Conservation (phyloP, 1,284 basidiomycete species). For the Prillingera fragicola region DNA sequence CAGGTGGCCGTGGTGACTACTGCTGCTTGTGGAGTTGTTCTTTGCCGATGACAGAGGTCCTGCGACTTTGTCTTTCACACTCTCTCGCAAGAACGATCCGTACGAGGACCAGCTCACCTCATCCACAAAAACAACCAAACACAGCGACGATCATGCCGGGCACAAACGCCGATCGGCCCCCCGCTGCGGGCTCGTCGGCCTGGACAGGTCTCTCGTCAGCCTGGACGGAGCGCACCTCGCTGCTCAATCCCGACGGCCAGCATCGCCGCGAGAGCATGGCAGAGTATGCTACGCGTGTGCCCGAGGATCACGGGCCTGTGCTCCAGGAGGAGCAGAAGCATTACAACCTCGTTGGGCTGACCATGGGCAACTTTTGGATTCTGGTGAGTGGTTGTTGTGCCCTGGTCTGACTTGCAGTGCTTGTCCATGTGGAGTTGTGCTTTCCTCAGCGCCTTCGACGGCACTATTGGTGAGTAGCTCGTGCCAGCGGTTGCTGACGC, state of each 20-base stretch:
- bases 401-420: conserved; percentile 16
- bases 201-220: no score
- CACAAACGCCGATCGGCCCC: no score
- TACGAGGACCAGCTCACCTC: no score
- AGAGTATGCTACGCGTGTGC: conserved; percentile 13
- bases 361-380: conserved; percentile 28
- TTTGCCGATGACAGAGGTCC: no score
- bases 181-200: no score
- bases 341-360: conserved; percentile 38
- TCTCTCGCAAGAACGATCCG: no score
- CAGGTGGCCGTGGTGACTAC: no score
- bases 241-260: conserved; percentile 8
- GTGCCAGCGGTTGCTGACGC: neutral
- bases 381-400: conserved; percentile 8
- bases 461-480: conserved; percentile 46
- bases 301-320: conserved; percentile 7
- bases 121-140: no score
- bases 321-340: conserved; percentile 14
- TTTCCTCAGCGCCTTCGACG: conserved; percentile 74
- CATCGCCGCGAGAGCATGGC: conserved; percentile 13
- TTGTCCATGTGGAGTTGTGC: conserved; percentile 33
- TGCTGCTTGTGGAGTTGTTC: no score
- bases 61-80: no score
- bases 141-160: no score
- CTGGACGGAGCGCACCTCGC: conserved; percentile 16